These are phyloP conservation scores for Penicillium paradoxum DNA, from an alignment of 495 filamentous ascomycete species.

Conservation along the genomic window DNA sequence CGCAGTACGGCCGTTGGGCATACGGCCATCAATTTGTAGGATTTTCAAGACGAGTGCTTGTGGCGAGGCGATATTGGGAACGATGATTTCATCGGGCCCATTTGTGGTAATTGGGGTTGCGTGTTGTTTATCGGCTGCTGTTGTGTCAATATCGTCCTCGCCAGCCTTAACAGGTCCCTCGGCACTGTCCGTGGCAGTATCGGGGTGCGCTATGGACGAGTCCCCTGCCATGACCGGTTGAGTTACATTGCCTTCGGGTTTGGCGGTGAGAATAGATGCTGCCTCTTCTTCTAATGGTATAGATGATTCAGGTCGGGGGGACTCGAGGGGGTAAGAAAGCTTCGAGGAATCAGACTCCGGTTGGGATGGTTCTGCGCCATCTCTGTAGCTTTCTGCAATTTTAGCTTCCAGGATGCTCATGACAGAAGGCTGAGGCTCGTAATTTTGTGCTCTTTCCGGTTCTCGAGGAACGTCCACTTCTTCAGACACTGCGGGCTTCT, in stretches of 20 bases:
- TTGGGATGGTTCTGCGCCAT: background rate
- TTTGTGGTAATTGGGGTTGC: background rate
- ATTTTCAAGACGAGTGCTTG: conserved; percentile 33
- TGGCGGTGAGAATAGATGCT: background rate
- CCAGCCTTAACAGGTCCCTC: background rate
- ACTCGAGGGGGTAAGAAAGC: background rate
- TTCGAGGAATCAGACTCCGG: background rate
- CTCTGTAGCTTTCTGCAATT: background rate
- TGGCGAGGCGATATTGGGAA: conserved; percentile 30
- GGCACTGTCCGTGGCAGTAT: background rate
- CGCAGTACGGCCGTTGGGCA: conserved; percentile 27
- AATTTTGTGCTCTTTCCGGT: background rate
- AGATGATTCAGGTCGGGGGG: background rate
- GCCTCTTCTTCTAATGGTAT: background rate
- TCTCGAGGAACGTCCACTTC: background rate
- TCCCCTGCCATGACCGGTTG: background rate
- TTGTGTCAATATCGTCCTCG: background rate
- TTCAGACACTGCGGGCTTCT: background rate
- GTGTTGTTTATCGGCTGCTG: background rate
- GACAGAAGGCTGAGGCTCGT: background rate
- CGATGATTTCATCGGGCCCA: conserved; percentile 24
- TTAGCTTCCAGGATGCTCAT: background rate
- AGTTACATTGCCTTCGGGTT: background rate
- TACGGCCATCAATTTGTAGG: conserved; percentile 37
- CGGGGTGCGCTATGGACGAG: background rate